A percentile compares a stretch with the other conserved stretches of the same genome.
These are phyloP conservation scores for Ustilago xerochloae DNA, from an alignment of 1,284 basidiomycete species.

Conservation along the genomic window DNA sequence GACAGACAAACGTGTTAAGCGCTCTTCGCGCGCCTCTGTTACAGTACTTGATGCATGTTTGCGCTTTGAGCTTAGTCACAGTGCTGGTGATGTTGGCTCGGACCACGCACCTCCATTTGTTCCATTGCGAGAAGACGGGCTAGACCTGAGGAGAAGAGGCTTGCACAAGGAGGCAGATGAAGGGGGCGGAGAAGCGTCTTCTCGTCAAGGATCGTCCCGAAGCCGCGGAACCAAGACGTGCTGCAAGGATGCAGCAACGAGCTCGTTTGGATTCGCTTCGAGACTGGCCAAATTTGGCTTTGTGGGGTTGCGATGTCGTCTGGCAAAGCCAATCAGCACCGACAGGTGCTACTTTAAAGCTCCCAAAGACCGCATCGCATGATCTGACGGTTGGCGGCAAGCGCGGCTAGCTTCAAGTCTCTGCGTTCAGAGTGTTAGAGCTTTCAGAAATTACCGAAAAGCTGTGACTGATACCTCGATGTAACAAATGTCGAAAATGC, in stretches of 20 bases:
- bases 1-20: slow-evolving; percentile 1
- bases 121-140: too few relatives aligned
- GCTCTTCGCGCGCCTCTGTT: slow-evolving; percentile 8
- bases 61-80: too few relatives aligned
- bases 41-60: background rate
- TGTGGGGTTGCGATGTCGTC: background rate
- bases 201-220: background rate
- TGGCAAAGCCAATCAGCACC: background rate
- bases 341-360: too few relatives aligned
- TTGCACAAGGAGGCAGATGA: too few relatives aligned
- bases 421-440: background rate
- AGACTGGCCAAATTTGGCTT: too few relatives aligned
- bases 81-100: too few relatives aligned
- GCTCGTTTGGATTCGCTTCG: slow-evolving; percentile 2
- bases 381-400: slow-evolving; percentile 4
- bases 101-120: too few relatives aligned
- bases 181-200: background rate
- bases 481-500: background rate
- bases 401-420: slow-evolving; percentile 15
- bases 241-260: background rate
- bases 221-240: too few relatives aligned
- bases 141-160: background rate
- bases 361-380: background rate
- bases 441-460: background rate
- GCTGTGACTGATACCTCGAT: background rate